Evolutionary conservation across 192 early-diverging fungal genomes (phyloP).

Genomic region (Rhizophagus prolifer): DNA sequence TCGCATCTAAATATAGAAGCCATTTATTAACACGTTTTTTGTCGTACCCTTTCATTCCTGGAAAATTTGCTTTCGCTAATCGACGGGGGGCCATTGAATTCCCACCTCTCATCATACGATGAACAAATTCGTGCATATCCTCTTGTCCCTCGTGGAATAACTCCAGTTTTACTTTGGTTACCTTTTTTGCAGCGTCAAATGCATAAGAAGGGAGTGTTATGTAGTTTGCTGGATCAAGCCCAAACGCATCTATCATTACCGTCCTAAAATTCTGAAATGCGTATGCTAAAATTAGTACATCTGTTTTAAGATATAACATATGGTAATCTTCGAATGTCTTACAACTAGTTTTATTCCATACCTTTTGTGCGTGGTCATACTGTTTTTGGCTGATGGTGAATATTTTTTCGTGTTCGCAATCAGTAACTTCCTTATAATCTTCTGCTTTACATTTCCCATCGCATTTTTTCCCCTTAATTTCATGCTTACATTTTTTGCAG

Average conservation of each 20-base stretch:
- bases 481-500: too few species aligned
- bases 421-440: too few species aligned
- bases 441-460: too few species aligned
- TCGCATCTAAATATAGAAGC: not conserved
- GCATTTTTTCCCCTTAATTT: too few species aligned
- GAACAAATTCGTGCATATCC: conserved; percentile 18
- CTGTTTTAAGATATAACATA: not conserved
- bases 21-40: not conserved
- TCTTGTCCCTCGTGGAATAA: conserved; percentile 14
- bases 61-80: conserved; percentile 14
- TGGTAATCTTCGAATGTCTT: conserved; percentile 4
- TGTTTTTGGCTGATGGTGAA: conserved; percentile 1
- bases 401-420: conserved; percentile 4
- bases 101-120: not conserved
- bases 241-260: not conserved
- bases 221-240: not conserved
- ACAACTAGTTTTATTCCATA: not conserved
- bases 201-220: not conserved
- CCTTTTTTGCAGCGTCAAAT: not conserved
- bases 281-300: conserved; percentile 10
- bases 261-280: not conserved
- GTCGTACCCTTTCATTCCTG: conserved; percentile 6
- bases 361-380: not conserved
- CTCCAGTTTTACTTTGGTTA: conserved; percentile 15
- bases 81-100: not conserved